Conservation (phyloP, 2,329 filamentous ascomycete genomes). For the Cryphonectria carpinicola region DNA sequence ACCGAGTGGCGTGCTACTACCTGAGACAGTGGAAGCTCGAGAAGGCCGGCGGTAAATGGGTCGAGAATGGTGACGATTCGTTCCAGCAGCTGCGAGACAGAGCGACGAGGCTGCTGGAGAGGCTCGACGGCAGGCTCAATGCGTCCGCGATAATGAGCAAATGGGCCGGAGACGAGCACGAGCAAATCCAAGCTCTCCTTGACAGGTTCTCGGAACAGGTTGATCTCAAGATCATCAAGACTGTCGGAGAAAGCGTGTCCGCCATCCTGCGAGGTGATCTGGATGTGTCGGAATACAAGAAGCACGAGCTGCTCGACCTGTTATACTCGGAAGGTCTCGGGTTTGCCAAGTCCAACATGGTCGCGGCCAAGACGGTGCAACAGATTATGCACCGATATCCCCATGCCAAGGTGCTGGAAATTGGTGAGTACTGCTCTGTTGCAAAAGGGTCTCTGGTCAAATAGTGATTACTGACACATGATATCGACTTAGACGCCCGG, state of each 20-base stretch:
- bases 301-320: background rate
- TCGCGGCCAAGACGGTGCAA: background rate
- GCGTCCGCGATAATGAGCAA: background rate
- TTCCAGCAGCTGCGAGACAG: background rate
- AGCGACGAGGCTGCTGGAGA: background rate
- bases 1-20: background rate
- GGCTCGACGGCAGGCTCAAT: background rate
- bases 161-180: background rate
- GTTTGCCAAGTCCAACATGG: background rate
- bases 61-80: background rate
- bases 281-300: background rate
- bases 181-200: background rate
- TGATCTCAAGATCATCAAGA: background rate
- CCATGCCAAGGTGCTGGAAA: constrained; percentile 7
- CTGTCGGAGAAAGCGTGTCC: background rate
- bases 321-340: constrained; percentile 1
- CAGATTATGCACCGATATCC: background rate
- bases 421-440: constrained; percentile 27
- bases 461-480: background rate
- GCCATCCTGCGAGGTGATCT: background rate
- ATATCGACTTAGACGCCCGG: constrained; percentile 35
- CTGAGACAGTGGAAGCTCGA: background rate
- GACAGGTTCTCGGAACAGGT: background rate
- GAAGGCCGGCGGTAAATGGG: background rate
- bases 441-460: background rate